Conservation (phyloP, 306 rosid genomes). For the Vicia villosa region DNA sequence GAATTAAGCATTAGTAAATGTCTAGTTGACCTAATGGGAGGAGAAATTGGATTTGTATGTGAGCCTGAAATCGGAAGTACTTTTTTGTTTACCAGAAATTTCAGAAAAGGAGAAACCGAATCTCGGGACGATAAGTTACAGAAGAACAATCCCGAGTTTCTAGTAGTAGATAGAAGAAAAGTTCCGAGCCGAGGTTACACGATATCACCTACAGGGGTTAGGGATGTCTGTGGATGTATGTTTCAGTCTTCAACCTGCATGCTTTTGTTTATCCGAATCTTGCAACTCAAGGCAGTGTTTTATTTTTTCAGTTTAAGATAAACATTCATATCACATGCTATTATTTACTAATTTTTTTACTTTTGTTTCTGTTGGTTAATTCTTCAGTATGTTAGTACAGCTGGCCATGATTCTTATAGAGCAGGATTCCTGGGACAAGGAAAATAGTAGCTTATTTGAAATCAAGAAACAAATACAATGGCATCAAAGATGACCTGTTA, state of each 20-base stretch:
- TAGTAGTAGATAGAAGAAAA: conserved; percentile 68
- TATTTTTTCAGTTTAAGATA: conserved; percentile 10
- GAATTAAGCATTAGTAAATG: conserved; percentile 92
- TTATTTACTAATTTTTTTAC: conserved; percentile 26
- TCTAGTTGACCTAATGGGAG: conserved; percentile 90
- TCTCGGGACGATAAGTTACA: conserved; percentile 55
- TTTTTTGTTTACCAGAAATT: conserved; percentile 76
- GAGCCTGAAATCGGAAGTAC: conserved; percentile 84
- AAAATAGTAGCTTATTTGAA: conserved; percentile 38
- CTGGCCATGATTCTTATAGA: conserved; percentile 76
- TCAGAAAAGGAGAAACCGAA: conserved; percentile 59
- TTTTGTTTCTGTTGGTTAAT: conserved; percentile 17
- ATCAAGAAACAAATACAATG: conserved; percentile 49
- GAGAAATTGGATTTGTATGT: conserved; percentile 94
- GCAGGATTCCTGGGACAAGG: conserved; percentile 75
- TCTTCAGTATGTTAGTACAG: conserved; percentile 44
- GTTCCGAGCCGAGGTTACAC: conserved; percentile 79
- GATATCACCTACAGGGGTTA: conserved; percentile 76
- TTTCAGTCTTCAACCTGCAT: no score
- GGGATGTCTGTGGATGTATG: conserved; percentile 72
- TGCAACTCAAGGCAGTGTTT: conserved; percentile 55
- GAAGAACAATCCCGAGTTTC: conserved; percentile 61
- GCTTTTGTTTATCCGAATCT: conserved; percentile 51
- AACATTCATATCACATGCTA: background rate
- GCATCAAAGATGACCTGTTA: conserved; percentile 39